Evolutionary conservation across 2,329 filamentous ascomycete genomes (phyloP), one percentile per base, ranked within the genome.

Genomic region (Aspergillus neoniger): DNA sequence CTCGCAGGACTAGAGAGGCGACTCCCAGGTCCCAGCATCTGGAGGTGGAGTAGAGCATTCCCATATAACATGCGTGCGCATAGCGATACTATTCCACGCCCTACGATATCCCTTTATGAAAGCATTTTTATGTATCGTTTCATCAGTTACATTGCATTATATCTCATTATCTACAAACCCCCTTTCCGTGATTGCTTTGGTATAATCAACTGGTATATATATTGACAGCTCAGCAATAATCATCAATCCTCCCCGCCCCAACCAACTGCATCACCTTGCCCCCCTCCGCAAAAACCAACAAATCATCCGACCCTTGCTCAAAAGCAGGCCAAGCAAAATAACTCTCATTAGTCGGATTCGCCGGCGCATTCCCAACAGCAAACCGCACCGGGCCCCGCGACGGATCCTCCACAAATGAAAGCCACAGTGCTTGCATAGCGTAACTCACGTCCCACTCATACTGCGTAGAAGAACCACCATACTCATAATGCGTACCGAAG

Each of bases 371-470:
- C 23, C 41, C 52, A 17, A 55, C 19, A 9, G 52, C 23, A 9
- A 55, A n/a, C 9, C 52, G 36, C 4, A 43, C 52, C 15, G 52
- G 52, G 1, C 52, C 52, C 36, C 52, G 38, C 19, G 38, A 12
- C 14, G 52, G 52, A 12, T 43, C 25, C 39, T 55, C 52, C 38
- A 25, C 39, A n/a, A 55, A 55, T 0, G 52, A 55, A 10, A 55
- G 52, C 52, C 52, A 55, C 15, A 55, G 39, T 4, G 52, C 52
- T 38, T 44, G 38, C 52, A 55, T 55, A 4, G 52, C 52, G 12
- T 55, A 55, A n/a, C 52, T 55, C 2, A 55, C 51, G 5, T 55
- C 43, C 51, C 50, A 54, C 32, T 59, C 51, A 9, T 55, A 59
- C 30, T 32, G 30, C 15, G 57, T 54, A 1, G 51, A 55, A 2